Evolutionary conservation across 306 rosid species (phyloP).

Genomic region (Herpetospermum pedunculosum): DNA sequence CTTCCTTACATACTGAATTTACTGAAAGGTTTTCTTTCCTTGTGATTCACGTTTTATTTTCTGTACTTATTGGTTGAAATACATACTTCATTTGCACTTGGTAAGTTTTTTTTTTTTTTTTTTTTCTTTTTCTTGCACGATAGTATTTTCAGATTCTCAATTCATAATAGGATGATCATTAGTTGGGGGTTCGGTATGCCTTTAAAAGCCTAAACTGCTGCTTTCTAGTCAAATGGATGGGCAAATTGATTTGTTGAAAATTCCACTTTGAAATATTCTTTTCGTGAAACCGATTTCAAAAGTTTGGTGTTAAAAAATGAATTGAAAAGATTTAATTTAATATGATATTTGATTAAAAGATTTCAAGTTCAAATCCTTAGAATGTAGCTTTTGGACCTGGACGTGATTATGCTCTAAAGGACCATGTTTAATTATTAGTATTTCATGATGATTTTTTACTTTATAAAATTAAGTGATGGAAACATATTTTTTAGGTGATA

Average conservation of each 20-base stretch:
- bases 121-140: neutral
- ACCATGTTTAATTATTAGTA: neutral
- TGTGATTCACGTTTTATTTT: slow-evolving; percentile 2
- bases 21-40: slow-evolving; percentile 45
- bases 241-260: neutral
- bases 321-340: neutral
- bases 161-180: neutral
- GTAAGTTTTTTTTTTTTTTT: neutral
- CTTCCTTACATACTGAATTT: slow-evolving; percentile 39
- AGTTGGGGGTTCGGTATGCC: neutral
- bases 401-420: neutral
- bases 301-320: neutral
- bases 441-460: neutral
- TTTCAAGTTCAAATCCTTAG: neutral
- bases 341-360: neutral
- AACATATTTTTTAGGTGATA: slow-evolving; percentile 33
- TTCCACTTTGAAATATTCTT: neutral
- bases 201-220: neutral
- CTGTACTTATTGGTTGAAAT: slow-evolving; percentile 11
- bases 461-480: slow-evolving; percentile 18
- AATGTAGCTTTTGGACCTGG: neutral
- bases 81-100: slow-evolving; percentile 4
- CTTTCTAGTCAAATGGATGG: neutral
- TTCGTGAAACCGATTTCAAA: neutral
- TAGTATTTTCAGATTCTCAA: neutral